A percentile compares a stretch with the other conserved stretches of the same genome.
Evolutionary conservation across 352 stramenopile species (phyloP).

Genomic region (Pythium rhizo-oryzae): DNA sequence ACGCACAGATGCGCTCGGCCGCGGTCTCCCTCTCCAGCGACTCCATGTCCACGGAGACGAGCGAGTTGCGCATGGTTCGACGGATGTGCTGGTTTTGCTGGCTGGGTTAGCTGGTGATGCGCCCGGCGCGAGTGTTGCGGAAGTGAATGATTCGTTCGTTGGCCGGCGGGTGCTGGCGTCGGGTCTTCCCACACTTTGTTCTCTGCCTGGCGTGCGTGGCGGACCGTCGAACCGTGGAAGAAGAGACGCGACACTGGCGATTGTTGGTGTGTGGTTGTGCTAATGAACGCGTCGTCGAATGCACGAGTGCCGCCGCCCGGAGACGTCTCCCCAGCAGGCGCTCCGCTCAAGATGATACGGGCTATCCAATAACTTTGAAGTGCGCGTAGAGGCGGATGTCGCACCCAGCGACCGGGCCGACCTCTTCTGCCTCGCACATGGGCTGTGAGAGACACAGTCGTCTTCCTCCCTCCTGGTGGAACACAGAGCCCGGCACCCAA

Average conservation of each 20-base stretch:
- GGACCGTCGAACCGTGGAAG: constrained; percentile 8
- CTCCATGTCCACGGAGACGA: constrained; percentile 4
- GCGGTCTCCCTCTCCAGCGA: constrained; percentile 14
- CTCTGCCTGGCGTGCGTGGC: constrained; percentile 9
- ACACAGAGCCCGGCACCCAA: background rate
- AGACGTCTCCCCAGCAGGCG: background rate
- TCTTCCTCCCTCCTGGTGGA: background rate
- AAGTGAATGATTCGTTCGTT: background rate
- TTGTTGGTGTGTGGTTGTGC: background rate
- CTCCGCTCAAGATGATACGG: background rate
- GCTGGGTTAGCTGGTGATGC: background rate
- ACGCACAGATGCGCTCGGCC: constrained; percentile 55
- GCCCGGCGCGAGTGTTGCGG: background rate
- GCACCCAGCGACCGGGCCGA: too few species aligned
- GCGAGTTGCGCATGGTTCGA: constrained; percentile 7
- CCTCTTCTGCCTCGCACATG: too few species aligned
- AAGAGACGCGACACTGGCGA: background rate
- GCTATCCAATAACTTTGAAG: background rate
- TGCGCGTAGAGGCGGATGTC: background rate
- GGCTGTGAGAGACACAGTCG: background rate
- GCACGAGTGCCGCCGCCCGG: background rate
- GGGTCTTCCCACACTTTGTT: background rate
- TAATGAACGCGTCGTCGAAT: background rate
- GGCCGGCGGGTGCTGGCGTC: background rate
- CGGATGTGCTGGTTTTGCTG: background rate